Evolutionary conservation across 352 stramenopile genomes (phyloP).

Genomic region (Phytophthora hibernalis): DNA sequence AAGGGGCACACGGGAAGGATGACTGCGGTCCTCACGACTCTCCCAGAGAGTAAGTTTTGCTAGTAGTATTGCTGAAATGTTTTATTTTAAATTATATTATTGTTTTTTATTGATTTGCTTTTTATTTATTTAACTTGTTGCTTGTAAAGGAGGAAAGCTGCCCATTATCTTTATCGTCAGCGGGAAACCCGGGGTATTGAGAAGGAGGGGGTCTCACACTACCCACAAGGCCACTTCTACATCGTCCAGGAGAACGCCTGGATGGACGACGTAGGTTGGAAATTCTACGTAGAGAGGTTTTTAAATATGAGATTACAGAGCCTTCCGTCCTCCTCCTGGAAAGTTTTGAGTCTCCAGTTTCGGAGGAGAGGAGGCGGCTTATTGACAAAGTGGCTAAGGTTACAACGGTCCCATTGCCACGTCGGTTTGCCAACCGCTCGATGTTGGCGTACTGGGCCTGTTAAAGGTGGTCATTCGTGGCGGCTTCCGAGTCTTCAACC

Average conservation of each 20-base stretch:
- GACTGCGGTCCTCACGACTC: neutral
- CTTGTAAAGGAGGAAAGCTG: no score
- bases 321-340: slow-evolving; percentile 15
- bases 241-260: slow-evolving; percentile 5
- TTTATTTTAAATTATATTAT: neutral
- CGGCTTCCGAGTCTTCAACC: no score
- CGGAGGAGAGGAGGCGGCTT: neutral
- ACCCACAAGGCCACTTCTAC: slow-evolving; percentile 2
- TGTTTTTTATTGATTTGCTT: no score
- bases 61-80: slow-evolving; percentile 1
- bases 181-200: neutral
- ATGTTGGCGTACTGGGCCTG: no score
- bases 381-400: no score
- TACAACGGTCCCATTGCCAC: no score
- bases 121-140: neutral
- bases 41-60: slow-evolving; percentile 8
- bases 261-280: slow-evolving; percentile 6
- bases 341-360: slow-evolving; percentile 8
- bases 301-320: slow-evolving; percentile 15
- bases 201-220: neutral
- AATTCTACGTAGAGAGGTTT: neutral
- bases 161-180: slow-evolving; percentile 4
- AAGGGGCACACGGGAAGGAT: neutral
- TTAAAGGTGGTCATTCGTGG: no score
- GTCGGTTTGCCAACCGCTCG: no score